Percentiles rank a stretch among this genome's conserved stretches.
These are phyloP conservation scores for Exophiala viscosa DNA, from an alignment of 2,329 filamentous ascomycete species.

Conservation along the genomic window DNA sequence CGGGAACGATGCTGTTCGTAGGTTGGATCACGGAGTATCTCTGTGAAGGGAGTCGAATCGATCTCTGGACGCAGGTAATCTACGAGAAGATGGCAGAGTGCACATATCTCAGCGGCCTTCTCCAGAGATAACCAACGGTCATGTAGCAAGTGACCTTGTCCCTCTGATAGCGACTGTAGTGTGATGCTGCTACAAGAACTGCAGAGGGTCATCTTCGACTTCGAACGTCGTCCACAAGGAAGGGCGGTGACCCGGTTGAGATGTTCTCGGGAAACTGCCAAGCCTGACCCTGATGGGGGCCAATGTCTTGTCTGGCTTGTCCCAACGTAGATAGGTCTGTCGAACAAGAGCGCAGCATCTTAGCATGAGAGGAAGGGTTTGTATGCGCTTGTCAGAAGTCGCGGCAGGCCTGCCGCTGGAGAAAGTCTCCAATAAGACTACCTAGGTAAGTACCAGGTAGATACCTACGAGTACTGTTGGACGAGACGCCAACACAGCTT, in stretches of 20 bases:
- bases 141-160: background rate
- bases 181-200: slow-evolving; percentile 1
- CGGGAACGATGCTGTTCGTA: background rate
- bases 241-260: too few relatives aligned
- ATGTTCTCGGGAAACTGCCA: too few relatives aligned
- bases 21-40: background rate
- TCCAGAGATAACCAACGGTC: background rate
- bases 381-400: too few relatives aligned
- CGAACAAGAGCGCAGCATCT: too few relatives aligned
- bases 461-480: too few relatives aligned
- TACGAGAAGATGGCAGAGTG: background rate
- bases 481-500: too few relatives aligned
- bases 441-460: too few relatives aligned
- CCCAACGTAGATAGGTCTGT: too few relatives aligned
- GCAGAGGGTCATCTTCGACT: background rate
- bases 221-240: background rate
- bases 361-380: too few relatives aligned
- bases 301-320: too few relatives aligned
- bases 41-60: background rate
- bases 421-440: slow-evolving; percentile 1
- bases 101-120: background rate
- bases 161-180: background rate
- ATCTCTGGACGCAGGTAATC: background rate
- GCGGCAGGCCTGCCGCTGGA: too few relatives aligned
- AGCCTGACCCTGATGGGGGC: too few relatives aligned